A percentile compares a stretch with the other conserved stretches of the same genome.
Evolutionary conservation across 495 filamentous ascomycete genomes (phyloP).

Genomic region (Podospora sp.): DNA sequence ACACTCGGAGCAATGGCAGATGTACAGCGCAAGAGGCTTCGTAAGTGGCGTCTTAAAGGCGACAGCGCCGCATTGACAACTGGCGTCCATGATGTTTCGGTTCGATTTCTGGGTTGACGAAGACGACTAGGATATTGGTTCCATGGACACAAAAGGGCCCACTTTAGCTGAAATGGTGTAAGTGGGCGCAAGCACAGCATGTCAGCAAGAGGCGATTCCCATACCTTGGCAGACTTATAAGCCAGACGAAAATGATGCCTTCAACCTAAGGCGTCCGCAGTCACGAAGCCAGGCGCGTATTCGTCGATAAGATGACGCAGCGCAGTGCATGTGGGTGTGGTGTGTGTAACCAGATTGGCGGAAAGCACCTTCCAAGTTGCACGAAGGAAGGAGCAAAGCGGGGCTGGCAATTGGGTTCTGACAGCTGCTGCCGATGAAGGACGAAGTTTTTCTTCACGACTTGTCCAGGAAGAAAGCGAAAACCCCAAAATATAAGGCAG

Average conservation of each 20-base stretch:
- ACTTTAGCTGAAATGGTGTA: neutral
- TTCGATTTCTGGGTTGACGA: neutral
- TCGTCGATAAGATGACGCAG: neutral
- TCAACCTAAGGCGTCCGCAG: neutral
- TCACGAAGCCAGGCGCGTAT: neutral
- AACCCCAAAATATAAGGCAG: neutral
- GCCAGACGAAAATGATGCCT: neutral
- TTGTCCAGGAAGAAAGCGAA: neutral
- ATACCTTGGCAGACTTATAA: neutral
- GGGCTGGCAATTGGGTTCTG: neutral
- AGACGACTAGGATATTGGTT: neutral
- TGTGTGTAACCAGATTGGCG: neutral
- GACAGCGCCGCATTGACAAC: slow-evolving; percentile 66
- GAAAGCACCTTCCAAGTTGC: neutral
- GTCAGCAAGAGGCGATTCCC: neutral
- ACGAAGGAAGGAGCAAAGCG: neutral
- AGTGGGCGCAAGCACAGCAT: neutral
- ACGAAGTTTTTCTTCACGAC: neutral
- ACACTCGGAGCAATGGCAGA: slow-evolving; percentile 71
- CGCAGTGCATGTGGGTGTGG: neutral
- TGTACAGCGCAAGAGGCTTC: slow-evolving; percentile 61
- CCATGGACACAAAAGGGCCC: neutral
- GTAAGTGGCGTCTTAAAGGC: slow-evolving; percentile 60
- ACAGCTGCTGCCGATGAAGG: neutral
- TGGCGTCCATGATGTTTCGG: slow-evolving; percentile 50